Conservation (phyloP, 192 early-diverging fungal genomes). For the Physocladia obscura region DNA sequence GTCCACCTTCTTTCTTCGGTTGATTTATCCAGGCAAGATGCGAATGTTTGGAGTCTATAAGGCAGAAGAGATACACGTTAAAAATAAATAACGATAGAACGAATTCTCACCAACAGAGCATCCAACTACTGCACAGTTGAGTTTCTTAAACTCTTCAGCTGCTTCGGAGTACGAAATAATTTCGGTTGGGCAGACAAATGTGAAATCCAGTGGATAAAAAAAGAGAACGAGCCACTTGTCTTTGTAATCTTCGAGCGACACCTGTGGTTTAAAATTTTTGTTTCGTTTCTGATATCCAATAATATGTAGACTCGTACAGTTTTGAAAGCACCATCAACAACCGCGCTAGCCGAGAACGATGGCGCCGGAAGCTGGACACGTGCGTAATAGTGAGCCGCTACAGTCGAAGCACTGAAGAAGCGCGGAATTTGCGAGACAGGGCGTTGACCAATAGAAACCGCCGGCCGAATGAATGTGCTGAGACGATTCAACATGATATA, state of each 20-base stretch:
- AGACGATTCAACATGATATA: too few species aligned
- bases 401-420: conserved; percentile 8
- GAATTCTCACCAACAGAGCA: conserved; percentile 25
- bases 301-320: background rate
- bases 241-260: conserved; percentile 51
- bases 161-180: conserved; percentile 59
- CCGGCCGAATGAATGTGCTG: too few species aligned
- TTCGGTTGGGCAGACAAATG: conserved; percentile 64
- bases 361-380: conserved; percentile 37
- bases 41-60: conserved; percentile 52
- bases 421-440: too few species aligned
- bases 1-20: conserved; percentile 56
- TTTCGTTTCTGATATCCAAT: background rate
- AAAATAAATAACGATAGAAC: background rate
- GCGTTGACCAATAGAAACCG: too few species aligned
- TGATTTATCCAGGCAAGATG: conserved; percentile 59
- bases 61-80: conserved; percentile 12
- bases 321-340: conserved; percentile 48
- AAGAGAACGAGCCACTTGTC: conserved; percentile 47
- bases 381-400: conserved; percentile 18
- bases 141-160: conserved; percentile 51
- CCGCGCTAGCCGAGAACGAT: conserved; percentile 40
- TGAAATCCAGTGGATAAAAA: conserved; percentile 38
- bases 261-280: background rate
- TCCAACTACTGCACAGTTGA: conserved; percentile 40